Percentiles rank a stretch among this genome's conserved stretches.
These are phyloP conservation scores for Bruguiera parviflora DNA, from an alignment of 345 rosid genomes.

Conservation along the genomic window DNA sequence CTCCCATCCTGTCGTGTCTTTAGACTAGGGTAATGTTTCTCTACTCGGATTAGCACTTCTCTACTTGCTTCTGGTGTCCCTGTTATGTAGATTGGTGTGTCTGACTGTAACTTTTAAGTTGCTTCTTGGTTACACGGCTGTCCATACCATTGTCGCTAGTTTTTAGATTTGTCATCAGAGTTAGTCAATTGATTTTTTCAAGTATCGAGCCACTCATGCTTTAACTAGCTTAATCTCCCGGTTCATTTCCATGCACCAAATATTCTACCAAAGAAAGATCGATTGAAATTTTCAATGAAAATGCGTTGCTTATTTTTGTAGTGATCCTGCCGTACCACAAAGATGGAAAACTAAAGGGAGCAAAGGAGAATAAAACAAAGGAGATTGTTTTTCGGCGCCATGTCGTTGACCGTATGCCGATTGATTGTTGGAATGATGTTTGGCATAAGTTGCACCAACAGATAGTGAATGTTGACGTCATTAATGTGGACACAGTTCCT, in stretches of 20 bases:
- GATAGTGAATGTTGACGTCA: conserved; percentile 74
- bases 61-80: no score
- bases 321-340: conserved; percentile 86
- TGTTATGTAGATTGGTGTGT: no score
- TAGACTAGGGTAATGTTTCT: no score
- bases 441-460: conserved; percentile 93
- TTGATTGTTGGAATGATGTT: conserved; percentile 94
- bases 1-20: no score
- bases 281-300: conserved; percentile 2
- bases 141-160: not conserved
- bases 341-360: conserved; percentile 46
- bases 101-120: no score
- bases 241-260: no score
- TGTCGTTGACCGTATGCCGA: conserved; percentile 85
- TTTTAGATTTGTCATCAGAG: not conserved
- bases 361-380: conserved; percentile 38
- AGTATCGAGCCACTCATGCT: no score
- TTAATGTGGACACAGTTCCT: conserved; percentile 69
- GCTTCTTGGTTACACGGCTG: no score
- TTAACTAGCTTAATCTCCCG: not conserved
- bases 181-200: not conserved
- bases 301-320: conserved; percentile 27
- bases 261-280: not conserved
- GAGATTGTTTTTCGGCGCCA: conserved; percentile 80
- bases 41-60: no score